A percentile compares a stretch with the other conserved stretches of the same genome.
Evolutionary conservation across 306 rosid genomes (phyloP).

Genomic region (Vigna mungo): DNA sequence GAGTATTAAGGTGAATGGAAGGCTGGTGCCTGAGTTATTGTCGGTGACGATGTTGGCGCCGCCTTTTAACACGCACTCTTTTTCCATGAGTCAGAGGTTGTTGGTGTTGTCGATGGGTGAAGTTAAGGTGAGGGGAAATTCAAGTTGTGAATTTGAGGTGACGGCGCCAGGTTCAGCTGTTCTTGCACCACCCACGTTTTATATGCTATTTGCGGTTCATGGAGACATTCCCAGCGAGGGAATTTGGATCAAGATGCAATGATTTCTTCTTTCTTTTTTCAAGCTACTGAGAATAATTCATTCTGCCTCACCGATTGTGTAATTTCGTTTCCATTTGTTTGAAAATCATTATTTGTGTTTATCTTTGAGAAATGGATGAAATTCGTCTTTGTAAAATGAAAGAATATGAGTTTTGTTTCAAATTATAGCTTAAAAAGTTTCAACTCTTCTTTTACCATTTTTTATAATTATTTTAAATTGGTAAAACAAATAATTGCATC

Average conservation of each 20-base stretch:
- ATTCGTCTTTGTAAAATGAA: too few relatives aligned
- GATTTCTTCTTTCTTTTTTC: slow-evolving; percentile 6
- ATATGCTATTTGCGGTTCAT: slow-evolving; percentile 64
- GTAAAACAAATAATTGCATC: too few relatives aligned
- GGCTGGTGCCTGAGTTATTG: slow-evolving; percentile 20
- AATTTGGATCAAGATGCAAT: slow-evolving; percentile 64
- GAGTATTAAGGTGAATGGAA: slow-evolving; percentile 27
- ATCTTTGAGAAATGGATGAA: too few relatives aligned
- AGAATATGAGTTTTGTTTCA: too few relatives aligned
- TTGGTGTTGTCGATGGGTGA: slow-evolving; percentile 48
- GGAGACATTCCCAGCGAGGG: slow-evolving; percentile 74
- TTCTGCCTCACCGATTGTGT: too few relatives aligned
- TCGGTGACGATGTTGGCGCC: slow-evolving; percentile 61
- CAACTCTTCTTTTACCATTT: too few relatives aligned
- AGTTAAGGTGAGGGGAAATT: not conserved
- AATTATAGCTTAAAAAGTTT: too few relatives aligned
- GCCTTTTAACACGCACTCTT: slow-evolving; percentile 79
- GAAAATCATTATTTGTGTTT: too few relatives aligned
- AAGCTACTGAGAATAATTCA: too few relatives aligned
- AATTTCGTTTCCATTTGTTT: too few relatives aligned
- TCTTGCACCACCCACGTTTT: slow-evolving; percentile 51
- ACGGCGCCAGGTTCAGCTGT: slow-evolving; percentile 39
- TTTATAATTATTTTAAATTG: too few relatives aligned
- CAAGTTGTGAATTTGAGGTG: slow-evolving; percentile 45
- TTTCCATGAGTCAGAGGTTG: slow-evolving; percentile 83